Evolutionary conservation across 164 flowering plant species (phyloP), one percentile per base, ranked within the genome.

Genomic region (Stephania yunnanensis): DNA sequence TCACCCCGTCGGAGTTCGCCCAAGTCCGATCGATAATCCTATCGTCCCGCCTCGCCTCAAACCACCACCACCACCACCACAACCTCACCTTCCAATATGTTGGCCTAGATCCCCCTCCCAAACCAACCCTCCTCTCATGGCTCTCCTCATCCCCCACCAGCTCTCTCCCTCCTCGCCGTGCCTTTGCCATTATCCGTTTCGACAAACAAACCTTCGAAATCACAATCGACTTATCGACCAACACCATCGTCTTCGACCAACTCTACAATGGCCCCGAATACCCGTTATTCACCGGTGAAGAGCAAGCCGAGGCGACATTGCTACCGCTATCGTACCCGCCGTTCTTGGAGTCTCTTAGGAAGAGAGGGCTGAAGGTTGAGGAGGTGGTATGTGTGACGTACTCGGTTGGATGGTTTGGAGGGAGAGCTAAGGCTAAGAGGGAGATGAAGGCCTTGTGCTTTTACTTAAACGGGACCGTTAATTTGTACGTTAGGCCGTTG

Each of bases 321-420:
- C 71, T 87, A 30, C 79, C 86, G 10, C 13, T 75, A 7, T 76
- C n/a, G 0, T 79, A 88, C 73, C n/a, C 77, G 0, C 88, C 66
- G 64, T 58, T 58, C 64, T 6, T 85, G 19, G 82, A 66, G 8
- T 85, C 88, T 0, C 42, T 86, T 9, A 52, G 48, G 8, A 83
- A 76, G 76, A 83, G 93, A 71, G 84, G 85, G 50, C 84, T 90
- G 0, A 83, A 87, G 68, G 5, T 83, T 13, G 83, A 86, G 1
- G 82, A 83, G 25, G 86, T 86, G 0, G 80, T 83, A 8, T 87
- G 91, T 50, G 36, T 29, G 36, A 15, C 77, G 2, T 84, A 65
- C 45, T 29, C 85, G 2, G 75, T 78, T 2, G 93, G 92, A 19
- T 88, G 91, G 92, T 89, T 61, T 69, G 92, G 91, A n/a, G 87